Percentiles rank a stretch among this genome's conserved stretches.
These are phyloP conservation scores for Yamadazyma jaroonii DNA, from an alignment of 1,139 yeast genomes.

Conservation along the genomic window DNA sequence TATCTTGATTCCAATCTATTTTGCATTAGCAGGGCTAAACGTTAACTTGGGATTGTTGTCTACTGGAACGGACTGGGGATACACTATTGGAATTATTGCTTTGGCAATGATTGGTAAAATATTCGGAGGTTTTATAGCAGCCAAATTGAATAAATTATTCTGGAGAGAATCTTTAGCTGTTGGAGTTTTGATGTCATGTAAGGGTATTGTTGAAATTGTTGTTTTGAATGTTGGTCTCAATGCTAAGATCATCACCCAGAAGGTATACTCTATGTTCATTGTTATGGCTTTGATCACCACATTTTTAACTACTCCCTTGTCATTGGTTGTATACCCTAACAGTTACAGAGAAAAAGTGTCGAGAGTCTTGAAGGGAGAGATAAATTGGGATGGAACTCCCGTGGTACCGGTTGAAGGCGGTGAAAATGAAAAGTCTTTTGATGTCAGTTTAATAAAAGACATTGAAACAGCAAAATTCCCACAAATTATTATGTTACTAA, in stretches of 20 bases:
- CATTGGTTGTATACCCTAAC: constrained; percentile 57
- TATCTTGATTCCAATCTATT: constrained; percentile 70
- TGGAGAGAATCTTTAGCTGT: constrained; percentile 76
- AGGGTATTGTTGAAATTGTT: constrained; percentile 81
- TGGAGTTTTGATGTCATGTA: constrained; percentile 84
- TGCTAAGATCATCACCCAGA: constrained; percentile 61
- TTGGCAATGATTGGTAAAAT: constrained; percentile 69
- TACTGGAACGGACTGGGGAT: constrained; percentile 73
- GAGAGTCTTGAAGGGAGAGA: constrained; percentile 36
- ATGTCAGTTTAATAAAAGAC: constrained; percentile 14
- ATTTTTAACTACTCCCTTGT: constrained; percentile 70
- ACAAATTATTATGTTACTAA: constrained; percentile 26
- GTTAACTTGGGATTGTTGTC: constrained; percentile 63
- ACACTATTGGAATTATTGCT: constrained; percentile 60
- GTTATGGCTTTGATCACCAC: constrained; percentile 79
- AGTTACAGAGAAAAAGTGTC: constrained; percentile 55
- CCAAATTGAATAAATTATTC: constrained; percentile 56
- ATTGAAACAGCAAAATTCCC: constrained; percentile 23
- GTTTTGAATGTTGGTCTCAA: constrained; percentile 72
- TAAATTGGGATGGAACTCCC: constrained; percentile 37
- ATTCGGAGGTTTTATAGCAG: constrained; percentile 62
- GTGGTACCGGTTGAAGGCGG: constrained; percentile 14
- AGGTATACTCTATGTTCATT: constrained; percentile 74
- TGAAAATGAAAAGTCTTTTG: constrained; percentile 17
- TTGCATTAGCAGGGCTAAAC: constrained; percentile 73